These are phyloP conservation scores for Zymoseptoria ardabiliae DNA, from an alignment of 2,329 filamentous ascomycete species.

Conservation along the genomic window DNA sequence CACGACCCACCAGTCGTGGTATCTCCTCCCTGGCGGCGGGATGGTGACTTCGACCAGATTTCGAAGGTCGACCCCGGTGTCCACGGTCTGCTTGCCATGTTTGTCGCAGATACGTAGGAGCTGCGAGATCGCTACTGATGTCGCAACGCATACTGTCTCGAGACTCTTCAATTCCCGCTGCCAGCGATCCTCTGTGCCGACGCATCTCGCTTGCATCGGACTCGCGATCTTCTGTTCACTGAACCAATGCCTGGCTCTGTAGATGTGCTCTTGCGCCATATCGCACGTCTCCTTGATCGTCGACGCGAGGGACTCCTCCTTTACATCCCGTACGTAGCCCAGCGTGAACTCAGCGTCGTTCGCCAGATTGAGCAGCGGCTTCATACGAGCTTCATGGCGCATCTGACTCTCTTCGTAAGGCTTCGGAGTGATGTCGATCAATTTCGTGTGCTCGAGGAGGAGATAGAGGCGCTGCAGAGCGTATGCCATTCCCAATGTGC, in stretches of 20 bases:
- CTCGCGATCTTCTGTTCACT: constrained; percentile 32
- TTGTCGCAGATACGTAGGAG: constrained; percentile 18
- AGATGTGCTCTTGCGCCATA: background rate
- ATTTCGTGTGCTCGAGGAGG: constrained; percentile 51
- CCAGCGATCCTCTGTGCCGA: constrained; percentile 34
- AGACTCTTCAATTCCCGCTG: constrained; percentile 27
- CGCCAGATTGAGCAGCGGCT: constrained; percentile 64
- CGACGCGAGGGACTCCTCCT: background rate
- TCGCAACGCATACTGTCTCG: constrained; percentile 27
- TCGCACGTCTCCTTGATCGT: constrained; percentile 25
- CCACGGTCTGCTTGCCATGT: constrained; percentile 10
- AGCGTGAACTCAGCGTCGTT: constrained; percentile 61
- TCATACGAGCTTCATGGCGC: constrained; percentile 80
- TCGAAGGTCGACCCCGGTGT: constrained; percentile 5
- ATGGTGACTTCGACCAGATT: constrained; percentile 30
- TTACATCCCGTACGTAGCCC: constrained; percentile 47
- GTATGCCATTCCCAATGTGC: background rate
- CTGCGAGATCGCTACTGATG: constrained; percentile 21
- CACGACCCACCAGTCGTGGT: constrained; percentile 42
- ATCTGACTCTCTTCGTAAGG: constrained; percentile 62
- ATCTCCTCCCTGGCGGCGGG: constrained; percentile 33
- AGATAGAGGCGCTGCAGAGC: constrained; percentile 51
- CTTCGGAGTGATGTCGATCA: constrained; percentile 45
- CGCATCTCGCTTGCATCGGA: constrained; percentile 26
- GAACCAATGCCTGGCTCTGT: constrained; percentile 27